Evolutionary conservation across 139 green algal genomes (phyloP).

Genomic region (Chloropicon primus): DNA sequence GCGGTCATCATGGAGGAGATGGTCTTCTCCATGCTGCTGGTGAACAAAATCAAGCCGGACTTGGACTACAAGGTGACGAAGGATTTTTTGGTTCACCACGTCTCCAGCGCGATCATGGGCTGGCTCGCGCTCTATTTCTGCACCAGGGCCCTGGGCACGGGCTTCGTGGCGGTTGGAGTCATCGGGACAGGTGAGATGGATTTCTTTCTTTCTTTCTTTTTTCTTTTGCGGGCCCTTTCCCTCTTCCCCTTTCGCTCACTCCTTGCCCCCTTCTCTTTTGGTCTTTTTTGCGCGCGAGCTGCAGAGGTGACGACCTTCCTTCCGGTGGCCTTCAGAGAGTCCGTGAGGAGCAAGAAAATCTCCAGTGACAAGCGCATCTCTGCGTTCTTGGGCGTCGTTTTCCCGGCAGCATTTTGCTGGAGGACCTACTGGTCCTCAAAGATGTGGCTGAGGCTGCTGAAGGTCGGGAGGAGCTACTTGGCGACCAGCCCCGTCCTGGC

Average conservation of each 20-base stretch:
- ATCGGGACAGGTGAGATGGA: background rate
- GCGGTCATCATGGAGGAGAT: background rate
- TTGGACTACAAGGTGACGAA: background rate
- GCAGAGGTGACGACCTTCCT: background rate
- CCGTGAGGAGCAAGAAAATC: background rate
- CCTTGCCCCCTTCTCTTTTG: background rate
- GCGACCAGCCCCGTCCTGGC: background rate
- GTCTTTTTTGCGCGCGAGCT: background rate
- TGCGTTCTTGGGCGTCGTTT: background rate
- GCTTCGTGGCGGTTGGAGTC: background rate
- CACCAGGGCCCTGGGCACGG: background rate
- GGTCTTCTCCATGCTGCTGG: background rate
- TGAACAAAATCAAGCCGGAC: background rate
- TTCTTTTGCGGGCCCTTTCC: too few species aligned
- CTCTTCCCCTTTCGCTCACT: too few species aligned
- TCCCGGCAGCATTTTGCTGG: background rate
- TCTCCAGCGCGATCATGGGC: background rate
- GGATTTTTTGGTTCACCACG: background rate
- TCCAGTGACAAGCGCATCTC: background rate
- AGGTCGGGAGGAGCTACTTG: background rate
- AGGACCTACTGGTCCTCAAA: background rate
- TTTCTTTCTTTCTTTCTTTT: too few species aligned
- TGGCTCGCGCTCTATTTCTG: background rate
- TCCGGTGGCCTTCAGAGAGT: background rate
- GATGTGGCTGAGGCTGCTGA: background rate